These are phyloP conservation scores for Cladorrhinum sp. DNA, from an alignment of 2,329 filamentous ascomycete species.

Conservation along the genomic window DNA sequence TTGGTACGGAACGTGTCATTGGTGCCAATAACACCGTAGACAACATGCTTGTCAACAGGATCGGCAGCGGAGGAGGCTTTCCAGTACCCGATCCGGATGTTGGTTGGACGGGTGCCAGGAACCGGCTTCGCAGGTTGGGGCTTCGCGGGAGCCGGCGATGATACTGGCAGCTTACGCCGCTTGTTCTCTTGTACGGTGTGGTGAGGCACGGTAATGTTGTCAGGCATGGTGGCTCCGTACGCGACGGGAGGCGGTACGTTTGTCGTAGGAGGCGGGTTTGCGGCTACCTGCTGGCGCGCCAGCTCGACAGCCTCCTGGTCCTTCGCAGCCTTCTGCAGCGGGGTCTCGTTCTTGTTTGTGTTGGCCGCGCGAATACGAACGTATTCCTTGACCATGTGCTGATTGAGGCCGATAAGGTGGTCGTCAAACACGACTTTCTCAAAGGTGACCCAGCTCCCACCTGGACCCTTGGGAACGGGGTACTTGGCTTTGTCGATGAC, in stretches of 20 bases:
- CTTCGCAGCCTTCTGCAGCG: conserved; percentile 38
- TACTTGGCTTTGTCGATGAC: conserved; percentile 42
- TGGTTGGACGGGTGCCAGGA: conserved; percentile 52
- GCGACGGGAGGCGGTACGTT: conserved; percentile 42
- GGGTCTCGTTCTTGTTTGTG: conserved; percentile 32
- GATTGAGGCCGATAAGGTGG: conserved; percentile 53
- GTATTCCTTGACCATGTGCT: conserved; percentile 60
- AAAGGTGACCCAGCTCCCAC: conserved; percentile 63
- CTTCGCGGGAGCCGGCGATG: conserved; percentile 5
- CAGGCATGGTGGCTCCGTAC: conserved; percentile 49
- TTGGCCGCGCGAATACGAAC: conserved; percentile 51
- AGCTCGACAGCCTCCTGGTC: conserved; percentile 46
- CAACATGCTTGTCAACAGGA: conserved; percentile 55
- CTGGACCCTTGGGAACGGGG: conserved; percentile 55
- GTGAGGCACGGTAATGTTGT: conserved; percentile 35
- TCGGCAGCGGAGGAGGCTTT: conserved; percentile 48
- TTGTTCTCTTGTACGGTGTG: conserved; percentile 43
- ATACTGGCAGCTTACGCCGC: conserved; percentile 39
- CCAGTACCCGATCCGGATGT: conserved; percentile 60
- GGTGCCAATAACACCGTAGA: conserved; percentile 59
- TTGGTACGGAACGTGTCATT: conserved; percentile 66
- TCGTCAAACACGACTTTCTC: conserved; percentile 57
- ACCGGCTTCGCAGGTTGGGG: conserved; percentile 39
- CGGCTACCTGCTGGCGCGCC: conserved; percentile 44
- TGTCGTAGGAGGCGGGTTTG: conserved; percentile 44